Evolutionary conservation across 1,284 basidiomycete species (phyloP), one percentile per base, ranked within the genome.

Genomic region (Papiliotrema nemorosa): DNA sequence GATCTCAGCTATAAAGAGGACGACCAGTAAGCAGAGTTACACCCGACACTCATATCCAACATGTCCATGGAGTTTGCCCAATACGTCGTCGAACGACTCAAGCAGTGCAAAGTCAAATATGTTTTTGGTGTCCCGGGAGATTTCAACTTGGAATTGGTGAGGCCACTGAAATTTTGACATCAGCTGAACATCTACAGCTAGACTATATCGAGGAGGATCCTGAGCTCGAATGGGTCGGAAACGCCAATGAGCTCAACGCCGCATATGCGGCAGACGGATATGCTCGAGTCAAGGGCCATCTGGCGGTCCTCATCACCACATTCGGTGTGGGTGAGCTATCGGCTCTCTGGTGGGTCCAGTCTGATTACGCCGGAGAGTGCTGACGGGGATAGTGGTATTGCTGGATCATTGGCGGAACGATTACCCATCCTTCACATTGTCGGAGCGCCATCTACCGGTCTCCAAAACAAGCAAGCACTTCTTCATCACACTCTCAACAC

Each of bases 261-360:
- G 66, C 89, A 0, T 96, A 96, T 70, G 90, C 90, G n/a, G 88
- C 88, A 0, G 92, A 97, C 67, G 93, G 92, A 20, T 96, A 96
- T 67, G 88, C 92, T 26, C 83, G 92, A 47, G 84, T 91, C 44
- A 89, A 89, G 62, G 81, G 81, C 49, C 81, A 82, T 48, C 74
- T 90, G 45, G 87, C 88, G 41, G 87, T 85, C 7, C 69, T 91
- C 6, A 74, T 84, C 21, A 72, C 76, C 12, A 92, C 90, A 1
- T 93, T 91, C 61, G 91, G 91, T 54, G 92, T 96, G 12, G 92
- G 90, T 42, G 92, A 90, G 74, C 77, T 90, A 31, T 87, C 84
- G 40, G 89, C 88, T 4, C 83, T 87, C n/a, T 67, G 66, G 68
- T 67, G 40, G 48, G 63, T 59, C 9, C 6, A n/a, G 6, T 22